Base-by-base conservation (phyloP, 139 green algal genomes). In the Spirogloea muscicola region DNA sequence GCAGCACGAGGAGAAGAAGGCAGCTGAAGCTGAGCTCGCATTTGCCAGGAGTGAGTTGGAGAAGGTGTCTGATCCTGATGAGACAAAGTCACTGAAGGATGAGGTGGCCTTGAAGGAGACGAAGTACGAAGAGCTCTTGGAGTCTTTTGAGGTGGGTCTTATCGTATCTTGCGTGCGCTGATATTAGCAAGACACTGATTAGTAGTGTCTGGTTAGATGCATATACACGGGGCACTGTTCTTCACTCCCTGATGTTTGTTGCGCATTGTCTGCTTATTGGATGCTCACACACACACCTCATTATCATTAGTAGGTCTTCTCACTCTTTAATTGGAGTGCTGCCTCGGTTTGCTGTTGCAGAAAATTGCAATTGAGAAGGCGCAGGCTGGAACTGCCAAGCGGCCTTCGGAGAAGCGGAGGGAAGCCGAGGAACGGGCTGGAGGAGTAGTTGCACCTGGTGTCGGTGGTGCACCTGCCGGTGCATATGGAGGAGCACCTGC, bases 1-100 rank as follows among this genome's bases (percentile, higher is more conserved):
- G 33, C 73, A 81, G 27, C 43, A 58, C 31, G 73, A 81, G 44
- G 73, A 81, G 68, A 73, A 77, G 69, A 81, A 81, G 46, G 73
- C 73, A 39, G 33, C 43, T 16, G 73, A 81, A 39, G 67, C 49
- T 42, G 73, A 81, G 68, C 65, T 81, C 21, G 67, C 65, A 4
- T 81, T 80, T 74, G 73, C 73, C 9, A 36, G 46, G 4, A 74
- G 41, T 10, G 68, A 81, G 73, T 40, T 79, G 36, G 73, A 81
- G 73, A 81, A 68, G 9, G 64, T 37, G 13, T 18, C 34, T 31
- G 73, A 81, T 25, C 33, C 68, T 25, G 27, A 44, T 0, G 18
- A 80, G 41, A 36, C 49, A 13, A 73, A 43, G 27, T 38, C 57
- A 13, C 69, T 81, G 48, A 49, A 77, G 49, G 66, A 81, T n/a